Base-by-base conservation (phyloP, 768 basidiomycete genomes). In the Lactarius psammicola region DNA sequence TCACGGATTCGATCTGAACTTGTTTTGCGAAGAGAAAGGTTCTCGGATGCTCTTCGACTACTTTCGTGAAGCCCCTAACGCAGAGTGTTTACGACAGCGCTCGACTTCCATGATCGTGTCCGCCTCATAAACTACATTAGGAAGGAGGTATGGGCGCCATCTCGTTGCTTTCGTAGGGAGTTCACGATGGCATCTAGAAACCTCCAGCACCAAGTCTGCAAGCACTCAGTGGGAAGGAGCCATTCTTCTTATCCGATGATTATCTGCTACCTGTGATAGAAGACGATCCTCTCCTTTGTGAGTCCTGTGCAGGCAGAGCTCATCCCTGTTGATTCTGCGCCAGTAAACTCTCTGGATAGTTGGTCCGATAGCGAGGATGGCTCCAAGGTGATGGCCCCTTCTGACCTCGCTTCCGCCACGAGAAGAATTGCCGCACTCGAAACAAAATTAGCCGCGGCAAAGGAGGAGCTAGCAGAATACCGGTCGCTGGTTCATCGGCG, bases 281-380 rank as follows among this genome's bases (percentile, higher is more conserved):
- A 71, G 89, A 95, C 71, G 96, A 98, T 73, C 90, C 94, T 2
- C 77, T 97, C 15, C 87, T 98, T 28, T 92, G 96, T 97, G 72
- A 72, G 90, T 80, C 8, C 56, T 9, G 46, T 36, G 33, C n/a
- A 23, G n/a, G 33, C 18, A 15, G 18, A 42, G 13, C 5, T n/a
- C 10, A 17, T 63, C 26, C 56, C n/a, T 51, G n/a, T 49, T 58
- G 58, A 64, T 68, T 36, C 23, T 69, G 33, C 26, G 56, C 64
- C 10, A 38, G 44, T 59, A 90, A 92, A 91, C 70, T 83, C 87
- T 61, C 78, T 84, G 15, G 87, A 85, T 67, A 85, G 89, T 60
- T 88, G 89, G 88, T 87, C 89, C 2, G 92, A 93, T 28, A 93
- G 93, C 38, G 87, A 87, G 31, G 85, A 86, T 33, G 81, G 78